Conservation (phyloP, 371 early-diverging fungal genomes). For the Mortierella sp. region DNA sequence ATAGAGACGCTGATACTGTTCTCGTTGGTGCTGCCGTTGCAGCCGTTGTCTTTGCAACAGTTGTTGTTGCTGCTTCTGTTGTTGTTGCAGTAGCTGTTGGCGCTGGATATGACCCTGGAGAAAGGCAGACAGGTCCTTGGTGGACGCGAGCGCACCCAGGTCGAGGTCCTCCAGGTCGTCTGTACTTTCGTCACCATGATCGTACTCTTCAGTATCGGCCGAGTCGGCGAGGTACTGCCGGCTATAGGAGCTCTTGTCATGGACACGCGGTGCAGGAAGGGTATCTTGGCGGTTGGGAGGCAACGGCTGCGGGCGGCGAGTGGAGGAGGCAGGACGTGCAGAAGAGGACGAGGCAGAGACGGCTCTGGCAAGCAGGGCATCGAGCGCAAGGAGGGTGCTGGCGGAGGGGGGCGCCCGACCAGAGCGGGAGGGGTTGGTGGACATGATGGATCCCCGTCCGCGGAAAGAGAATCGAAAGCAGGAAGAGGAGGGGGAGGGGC, state of each 20-base stretch:
- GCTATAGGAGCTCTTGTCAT: no score
- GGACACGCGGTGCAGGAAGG: background rate
- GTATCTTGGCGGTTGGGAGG: slow-evolving; percentile 15
- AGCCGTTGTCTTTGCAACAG: slow-evolving; percentile 14
- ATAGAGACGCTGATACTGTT: slow-evolving; percentile 13
- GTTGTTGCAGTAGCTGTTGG: slow-evolving; percentile 11
- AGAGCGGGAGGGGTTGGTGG: background rate
- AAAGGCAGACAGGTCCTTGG: slow-evolving; percentile 9
- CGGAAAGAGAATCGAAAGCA: background rate
- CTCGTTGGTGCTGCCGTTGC: slow-evolving; percentile 8
- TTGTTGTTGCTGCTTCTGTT: slow-evolving; percentile 11
- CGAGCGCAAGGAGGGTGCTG: slow-evolving; percentile 13
- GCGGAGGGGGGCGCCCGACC: background rate
- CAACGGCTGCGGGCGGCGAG: slow-evolving; percentile 3
- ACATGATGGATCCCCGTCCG: background rate
- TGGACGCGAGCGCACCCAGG: background rate
- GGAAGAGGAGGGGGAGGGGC: background rate
- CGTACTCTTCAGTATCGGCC: slow-evolving; percentile 3
- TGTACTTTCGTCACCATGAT: slow-evolving; percentile 2
- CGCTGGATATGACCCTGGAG: slow-evolving; percentile 10
- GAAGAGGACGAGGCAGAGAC: slow-evolving; percentile 2
- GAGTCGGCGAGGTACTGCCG: background rate
- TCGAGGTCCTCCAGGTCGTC: background rate
- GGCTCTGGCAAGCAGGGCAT: slow-evolving; percentile 12
- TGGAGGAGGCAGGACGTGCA: no score